Evolutionary conservation across 495 filamentous ascomycete species (phyloP), one percentile per base, ranked within the genome.

Genomic region (Tetracladium setigerum): DNA sequence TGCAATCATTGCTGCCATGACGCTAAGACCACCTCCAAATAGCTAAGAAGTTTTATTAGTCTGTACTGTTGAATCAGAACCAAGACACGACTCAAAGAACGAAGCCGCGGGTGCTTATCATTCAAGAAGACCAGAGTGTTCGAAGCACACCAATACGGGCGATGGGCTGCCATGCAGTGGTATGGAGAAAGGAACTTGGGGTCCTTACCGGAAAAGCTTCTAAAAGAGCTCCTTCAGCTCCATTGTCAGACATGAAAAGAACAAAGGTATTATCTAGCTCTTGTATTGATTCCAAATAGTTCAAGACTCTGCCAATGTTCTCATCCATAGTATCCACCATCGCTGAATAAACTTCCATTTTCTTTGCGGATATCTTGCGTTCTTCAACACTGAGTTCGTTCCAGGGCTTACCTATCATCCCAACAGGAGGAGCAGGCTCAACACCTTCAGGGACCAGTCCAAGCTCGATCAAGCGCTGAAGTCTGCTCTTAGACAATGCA

Each of bases 191-290:
- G n/a, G n/a, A n/a, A n/a, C n/a, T n/a, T n/a, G n/a, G n/a, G n/a
- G n/a, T n/a, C n/a, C n/a, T 62, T 49, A 72, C 72, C 1, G 81
- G 77, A 46, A 74, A 73, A 10, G 79, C 77, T 50, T 83, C 79
- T 49, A 79, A 76, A 30, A 72, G 69, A 16, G 77, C 76, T 16
- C 79, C 80, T 49, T 83, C 79, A 33, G 80, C 79, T 14, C 78
- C 78, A 49, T 82, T 83, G 57, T 83, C 77, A 32, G 71, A 75
- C 72, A 83, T 75, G 65, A 82, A 82, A 56, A 75, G 70, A 24
- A 82, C 68, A 39, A 80, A 77, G 5, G 79, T 82, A 56, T 82
- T 81, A 55, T 83, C 76, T 1, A 79, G 65, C 55, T 84, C 79
- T 44, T 68, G 74, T 18, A 71, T 80, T 14, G 67, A 59, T 30